Evolutionary conservation across 2,329 filamentous ascomycete species (phyloP), one percentile per base, ranked within the genome.

Genomic region (Neopestalotiopsis sp.): DNA sequence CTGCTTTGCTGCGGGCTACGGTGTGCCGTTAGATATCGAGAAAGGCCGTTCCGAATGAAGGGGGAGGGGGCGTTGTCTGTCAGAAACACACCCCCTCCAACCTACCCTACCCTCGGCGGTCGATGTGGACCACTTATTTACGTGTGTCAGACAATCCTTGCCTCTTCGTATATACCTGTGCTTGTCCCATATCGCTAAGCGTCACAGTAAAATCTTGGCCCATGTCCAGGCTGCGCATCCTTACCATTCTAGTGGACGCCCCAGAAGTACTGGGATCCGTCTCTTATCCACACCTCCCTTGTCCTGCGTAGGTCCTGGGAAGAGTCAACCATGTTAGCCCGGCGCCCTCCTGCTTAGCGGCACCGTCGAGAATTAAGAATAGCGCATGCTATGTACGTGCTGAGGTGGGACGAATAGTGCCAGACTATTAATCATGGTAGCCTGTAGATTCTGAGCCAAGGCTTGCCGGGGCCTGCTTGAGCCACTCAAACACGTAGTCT

Each of bases 131-230:
- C 80, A 81, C 78, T 81, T 82, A 80, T 82, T 81, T 80, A 81
- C 77, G 79, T 84, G 84, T 84, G 84, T 86, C 83, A 85, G 83
- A 84, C 80, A 78, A 82, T 81, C 80, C 82, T 80, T 81, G 80
- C 78, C 45, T 78, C 79, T 84, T 62, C 82, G 83, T 83, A 84
- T 84, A 53, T 53, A 53, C 45, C 45, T 53, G 45, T 53, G 20
- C 45, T 53, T 53, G 45, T 53, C 45, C 45, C 45, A 53, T 53
- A 84, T 85, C 84, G 80, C 82, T 78, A 81, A 66, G 68, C 68
- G 68, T 70, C 68, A 70, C 68, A 53, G 45, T 53, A 20, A 69
- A 75, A 70, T 70, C 66, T 70, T 66, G 61, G 61, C 38, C 68
- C 66, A 61, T 66, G 68, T 62, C 65, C 68, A 68, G 61, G 67